Conservation (phyloP, 139 green algal genomes). For the Spirogloea muscicola region DNA sequence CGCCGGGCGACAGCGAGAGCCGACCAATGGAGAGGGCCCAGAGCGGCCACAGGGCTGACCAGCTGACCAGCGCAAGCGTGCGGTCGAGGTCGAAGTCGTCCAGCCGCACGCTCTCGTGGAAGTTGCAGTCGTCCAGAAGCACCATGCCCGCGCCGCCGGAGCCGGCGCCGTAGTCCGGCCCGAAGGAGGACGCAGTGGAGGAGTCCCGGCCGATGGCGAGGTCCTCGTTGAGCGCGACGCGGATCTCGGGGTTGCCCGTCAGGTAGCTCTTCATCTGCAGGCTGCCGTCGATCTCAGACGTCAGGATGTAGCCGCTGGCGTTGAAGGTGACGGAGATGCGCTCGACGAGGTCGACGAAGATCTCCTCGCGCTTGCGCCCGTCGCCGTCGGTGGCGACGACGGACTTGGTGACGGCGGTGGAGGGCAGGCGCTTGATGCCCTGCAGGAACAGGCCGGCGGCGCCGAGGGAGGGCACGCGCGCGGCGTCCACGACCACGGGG, state of each 20-base stretch:
- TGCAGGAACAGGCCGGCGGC: constrained; percentile 25
- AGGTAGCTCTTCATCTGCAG: constrained; percentile 89
- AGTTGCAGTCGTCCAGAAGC: constrained; percentile 85
- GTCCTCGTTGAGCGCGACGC: constrained; percentile 84
- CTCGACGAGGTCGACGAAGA: constrained; percentile 99
- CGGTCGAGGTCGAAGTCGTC: constrained; percentile 83
- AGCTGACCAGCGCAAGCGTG: constrained; percentile 79
- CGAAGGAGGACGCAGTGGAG: too few relatives aligned
- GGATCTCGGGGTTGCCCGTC: constrained; percentile 73
- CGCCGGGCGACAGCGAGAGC: too few relatives aligned
- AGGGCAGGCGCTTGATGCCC: constrained; percentile 23
- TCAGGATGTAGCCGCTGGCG: constrained; percentile 69
- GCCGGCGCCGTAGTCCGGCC: too few relatives aligned
- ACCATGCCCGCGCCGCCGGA: too few relatives aligned
- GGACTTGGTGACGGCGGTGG: constrained; percentile 38
- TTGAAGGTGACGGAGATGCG: constrained; percentile 88
- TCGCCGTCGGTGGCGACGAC: constrained; percentile 37
- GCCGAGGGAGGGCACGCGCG: constrained; percentile 5
- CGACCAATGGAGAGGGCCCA: too few relatives aligned
- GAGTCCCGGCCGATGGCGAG: constrained; percentile 73
- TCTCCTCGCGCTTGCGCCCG: constrained; percentile 72
- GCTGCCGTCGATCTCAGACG: constrained; percentile 77
- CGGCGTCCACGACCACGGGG: constrained; percentile 60
- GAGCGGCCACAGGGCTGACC: too few relatives aligned
- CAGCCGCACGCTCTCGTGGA: constrained; percentile 73